Evolutionary conservation across 1,284 basidiomycete species (phyloP).

Genomic region (Baeospora myosura): DNA sequence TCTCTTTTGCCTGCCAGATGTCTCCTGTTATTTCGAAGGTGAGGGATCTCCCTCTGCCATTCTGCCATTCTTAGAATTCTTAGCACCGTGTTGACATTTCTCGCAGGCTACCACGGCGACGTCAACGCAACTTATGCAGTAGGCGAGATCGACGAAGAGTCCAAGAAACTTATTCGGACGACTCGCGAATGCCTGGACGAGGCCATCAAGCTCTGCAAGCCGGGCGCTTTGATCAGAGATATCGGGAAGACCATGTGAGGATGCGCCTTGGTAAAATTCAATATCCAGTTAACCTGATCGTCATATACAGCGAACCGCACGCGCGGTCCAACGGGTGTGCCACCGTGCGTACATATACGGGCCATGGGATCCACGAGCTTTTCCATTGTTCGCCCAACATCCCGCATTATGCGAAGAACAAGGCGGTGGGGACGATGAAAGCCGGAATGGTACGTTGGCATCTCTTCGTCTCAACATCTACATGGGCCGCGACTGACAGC

Average conservation of each 20-base stretch:
- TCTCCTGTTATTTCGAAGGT: conserved; percentile 67
- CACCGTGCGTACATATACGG: conserved; percentile 83
- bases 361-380: conserved; percentile 83
- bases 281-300: conserved; percentile 12
- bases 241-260: conserved; percentile 75
- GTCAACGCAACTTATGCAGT: conserved; percentile 89
- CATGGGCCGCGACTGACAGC: conserved; percentile 10
- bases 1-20: conserved; percentile 33
- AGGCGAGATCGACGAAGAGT: conserved; percentile 78
- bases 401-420: conserved; percentile 85
- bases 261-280: conserved; percentile 1
- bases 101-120: conserved; percentile 79
- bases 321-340: conserved; percentile 76
- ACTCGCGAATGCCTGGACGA: conserved; percentile 79
- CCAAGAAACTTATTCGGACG: conserved; percentile 73
- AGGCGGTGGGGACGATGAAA: conserved; percentile 78
- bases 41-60: conserved; percentile 13
- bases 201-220: conserved; percentile 86
- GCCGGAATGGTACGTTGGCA: conserved; percentile 61
- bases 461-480: conserved; percentile 1
- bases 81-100: neutral
- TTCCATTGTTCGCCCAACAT: conserved; percentile 75
- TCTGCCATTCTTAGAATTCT: neutral
- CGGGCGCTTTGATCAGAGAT: conserved; percentile 81
- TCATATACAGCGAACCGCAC: conserved; percentile 61